Evolutionary conservation across 2,329 filamentous ascomycete genomes (phyloP).

Genomic region (Xylaria sp.): DNA sequence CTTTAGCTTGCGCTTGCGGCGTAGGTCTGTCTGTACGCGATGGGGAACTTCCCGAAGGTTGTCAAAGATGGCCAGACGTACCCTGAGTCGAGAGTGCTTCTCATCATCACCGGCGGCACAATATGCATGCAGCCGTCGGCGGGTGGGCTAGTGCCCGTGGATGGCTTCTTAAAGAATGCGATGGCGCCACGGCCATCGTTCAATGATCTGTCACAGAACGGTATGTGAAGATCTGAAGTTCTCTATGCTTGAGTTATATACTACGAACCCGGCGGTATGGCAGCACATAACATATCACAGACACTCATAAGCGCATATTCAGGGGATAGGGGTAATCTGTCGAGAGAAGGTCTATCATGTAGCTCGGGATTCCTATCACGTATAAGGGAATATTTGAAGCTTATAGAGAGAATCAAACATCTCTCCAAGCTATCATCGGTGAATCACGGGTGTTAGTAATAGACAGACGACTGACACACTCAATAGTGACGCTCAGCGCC

Average conservation of each 20-base stretch:
- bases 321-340: background rate
- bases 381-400: background rate
- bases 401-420: background rate
- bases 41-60: conserved; percentile 44
- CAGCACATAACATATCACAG: background rate
- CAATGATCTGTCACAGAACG: conserved; percentile 76
- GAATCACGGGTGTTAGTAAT: background rate
- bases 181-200: conserved; percentile 86
- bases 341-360: background rate
- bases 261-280: background rate
- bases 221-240: conserved; percentile 44
- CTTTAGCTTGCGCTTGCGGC: background rate
- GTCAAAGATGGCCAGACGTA: conserved; percentile 50
- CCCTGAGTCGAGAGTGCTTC: conserved; percentile 83
- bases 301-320: background rate
- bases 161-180: conserved; percentile 83
- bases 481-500: conserved; percentile 61
- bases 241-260: background rate
- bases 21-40: conserved; percentile 26
- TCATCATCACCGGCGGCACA: conserved; percentile 90
- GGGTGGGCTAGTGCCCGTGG: conserved; percentile 82
- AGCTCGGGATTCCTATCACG: background rate
- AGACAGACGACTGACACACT: conserved; percentile 21
- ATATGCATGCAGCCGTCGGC: conserved; percentile 91
- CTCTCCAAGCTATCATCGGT: background rate